Percentiles rank a stretch among this genome's conserved stretches.
These are phyloP conservation scores for Drechmeria coniospora DNA, from an alignment of 2,329 filamentous ascomycete genomes.

Conservation along the genomic window DNA sequence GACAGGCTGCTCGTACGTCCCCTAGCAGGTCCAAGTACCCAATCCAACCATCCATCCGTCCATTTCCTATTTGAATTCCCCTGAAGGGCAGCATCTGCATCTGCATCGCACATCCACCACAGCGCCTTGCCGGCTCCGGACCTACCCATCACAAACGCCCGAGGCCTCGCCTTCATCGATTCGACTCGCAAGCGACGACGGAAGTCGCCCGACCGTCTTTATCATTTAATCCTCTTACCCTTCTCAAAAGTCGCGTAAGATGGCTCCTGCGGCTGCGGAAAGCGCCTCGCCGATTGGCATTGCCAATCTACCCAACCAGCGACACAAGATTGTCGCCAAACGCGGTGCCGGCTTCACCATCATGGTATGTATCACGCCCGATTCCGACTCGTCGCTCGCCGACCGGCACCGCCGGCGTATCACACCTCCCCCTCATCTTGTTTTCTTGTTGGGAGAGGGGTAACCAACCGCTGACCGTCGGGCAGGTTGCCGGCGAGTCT, in stretches of 20 bases:
- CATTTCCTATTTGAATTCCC: no score
- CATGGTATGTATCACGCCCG: conserved; percentile 54
- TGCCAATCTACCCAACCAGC: conserved; percentile 59
- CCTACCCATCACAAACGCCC: conserved; percentile 4
- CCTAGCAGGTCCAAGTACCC: no score
- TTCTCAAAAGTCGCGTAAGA: conserved; percentile 19
- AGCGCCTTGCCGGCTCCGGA: conserved; percentile 4
- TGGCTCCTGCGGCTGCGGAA: conserved; percentile 43
- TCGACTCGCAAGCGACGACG: conserved; percentile 1
- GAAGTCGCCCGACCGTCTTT: conserved; percentile 3
- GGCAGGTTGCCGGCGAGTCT: conserved; percentile 90
- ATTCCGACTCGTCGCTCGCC: no score
- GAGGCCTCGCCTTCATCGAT: conserved; percentile 2
- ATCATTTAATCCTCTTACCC: conserved; percentile 3
- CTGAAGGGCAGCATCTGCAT: conserved; percentile 13
- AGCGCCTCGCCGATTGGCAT: conserved; percentile 57
- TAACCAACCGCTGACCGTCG: conserved; percentile 5
- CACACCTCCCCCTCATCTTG: no score
- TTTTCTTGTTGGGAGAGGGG: background rate
- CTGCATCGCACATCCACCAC: conserved; percentile 2
- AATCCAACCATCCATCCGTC: no score
- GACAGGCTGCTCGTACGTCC: no score
- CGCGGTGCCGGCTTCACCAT: conserved; percentile 97
- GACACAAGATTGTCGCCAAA: conserved; percentile 61
- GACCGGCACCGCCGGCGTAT: no score